Evolutionary conservation across 495 filamentous ascomycete species (phyloP), one percentile per base, ranked within the genome.

Genomic region (Penicillium flavigenum): DNA sequence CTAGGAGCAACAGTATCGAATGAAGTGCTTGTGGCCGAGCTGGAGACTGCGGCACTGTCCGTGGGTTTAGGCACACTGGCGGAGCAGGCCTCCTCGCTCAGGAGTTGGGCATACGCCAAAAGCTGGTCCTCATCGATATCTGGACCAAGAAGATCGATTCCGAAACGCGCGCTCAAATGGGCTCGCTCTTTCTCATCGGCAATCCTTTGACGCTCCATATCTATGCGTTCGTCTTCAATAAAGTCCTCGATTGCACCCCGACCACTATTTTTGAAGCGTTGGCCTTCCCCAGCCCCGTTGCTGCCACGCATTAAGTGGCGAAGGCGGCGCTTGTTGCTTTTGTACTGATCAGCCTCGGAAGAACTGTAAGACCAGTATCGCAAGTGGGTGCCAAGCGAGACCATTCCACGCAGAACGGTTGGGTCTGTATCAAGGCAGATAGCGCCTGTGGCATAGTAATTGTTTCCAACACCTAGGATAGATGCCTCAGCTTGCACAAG

Each of bases 351-450:
- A 7, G 82, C 81, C 32, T 75, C 73, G 12, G 77, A 72, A 29
- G 92, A 93, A 66, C 89, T 96, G 68, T 96, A 97, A 17, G 88
- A 86, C 94, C 94, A 98, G 68, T 92, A 97, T 34, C 90, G 87
- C 9, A 98, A 75, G 67, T 92, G 87, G 0, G 87, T 88, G 38
- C 95, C 94, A 31, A 96, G 81, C 0, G 92, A 86, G 9, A 97
- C 89, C 68, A 93, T 87, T 39, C 94, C 94, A n/a, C 93, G 85
- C n/a, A 98, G 83, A 1, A 85, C 77, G 0, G 90, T 92, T 31
- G 94, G 85, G 62, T 98, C 91, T 0, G 95, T 89, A 68, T 98
- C 95, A 16, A 98, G 80, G 53, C 78, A 83, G 47, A 98, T 88
- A 27, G 91, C 90, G 11, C 92, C 84, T 10, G 89, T 90, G 41